Evolutionary conservation across 768 basidiomycete genomes (phyloP).

Genomic region (Leccinum incarnatum): DNA sequence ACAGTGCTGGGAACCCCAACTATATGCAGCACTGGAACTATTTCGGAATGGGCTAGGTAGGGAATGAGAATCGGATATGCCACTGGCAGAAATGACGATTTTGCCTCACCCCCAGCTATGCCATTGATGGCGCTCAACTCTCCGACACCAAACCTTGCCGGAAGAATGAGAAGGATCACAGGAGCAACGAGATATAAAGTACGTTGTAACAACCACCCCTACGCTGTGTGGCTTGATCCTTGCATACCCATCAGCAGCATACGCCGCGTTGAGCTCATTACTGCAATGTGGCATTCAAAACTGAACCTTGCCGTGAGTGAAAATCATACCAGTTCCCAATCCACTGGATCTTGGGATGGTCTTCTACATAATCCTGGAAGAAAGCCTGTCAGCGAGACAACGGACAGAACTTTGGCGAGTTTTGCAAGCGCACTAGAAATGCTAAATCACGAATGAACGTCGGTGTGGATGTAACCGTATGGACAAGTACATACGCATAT

Average conservation of each 20-base stretch:
- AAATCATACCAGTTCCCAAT: conserved; percentile 72
- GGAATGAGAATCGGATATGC: conserved; percentile 1
- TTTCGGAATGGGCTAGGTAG: conserved; percentile 70
- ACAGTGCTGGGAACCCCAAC: conserved; percentile 77
- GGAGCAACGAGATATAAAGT: conserved; percentile 7
- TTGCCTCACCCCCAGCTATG: conserved; percentile 61
- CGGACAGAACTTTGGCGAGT: neutral
- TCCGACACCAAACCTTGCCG: conserved; percentile 81
- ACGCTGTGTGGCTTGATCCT: conserved; percentile 74
- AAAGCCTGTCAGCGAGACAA: neutral
- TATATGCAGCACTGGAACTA: conserved; percentile 87
- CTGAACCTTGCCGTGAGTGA: neutral
- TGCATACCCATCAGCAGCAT: conserved; percentile 93
- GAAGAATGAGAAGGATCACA: neutral
- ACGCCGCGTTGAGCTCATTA: conserved; percentile 83
- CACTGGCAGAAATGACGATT: neutral
- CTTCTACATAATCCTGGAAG: conserved; percentile 75
- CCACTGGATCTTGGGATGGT: conserved; percentile 76
- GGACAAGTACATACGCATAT: conserved; percentile 46
- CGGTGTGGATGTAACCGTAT: neutral
- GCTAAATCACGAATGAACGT: conserved; percentile 18
- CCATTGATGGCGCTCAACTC: conserved; percentile 87
- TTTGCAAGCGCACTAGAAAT: conserved; percentile 24
- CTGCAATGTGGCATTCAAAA: conserved; percentile 34
- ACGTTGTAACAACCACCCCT: conserved; percentile 80